Conservation (phyloP, 805 yeast species). For the Starmerella floricola region DNA sequence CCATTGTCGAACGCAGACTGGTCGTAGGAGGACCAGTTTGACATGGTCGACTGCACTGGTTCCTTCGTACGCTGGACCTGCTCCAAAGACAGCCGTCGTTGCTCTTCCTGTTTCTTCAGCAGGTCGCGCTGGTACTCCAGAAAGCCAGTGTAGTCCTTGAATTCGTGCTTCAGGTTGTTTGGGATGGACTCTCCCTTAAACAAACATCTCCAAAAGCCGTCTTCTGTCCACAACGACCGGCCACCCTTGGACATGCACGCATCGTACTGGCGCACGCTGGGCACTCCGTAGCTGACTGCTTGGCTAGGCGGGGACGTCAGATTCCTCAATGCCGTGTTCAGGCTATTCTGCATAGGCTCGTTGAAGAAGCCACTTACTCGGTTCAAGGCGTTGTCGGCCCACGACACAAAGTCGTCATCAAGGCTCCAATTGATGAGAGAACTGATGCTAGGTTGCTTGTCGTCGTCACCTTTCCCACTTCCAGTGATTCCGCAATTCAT, state of each 20-base stretch:
- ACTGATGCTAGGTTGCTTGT: too few species aligned
- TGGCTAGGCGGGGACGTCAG: conserved; percentile 1
- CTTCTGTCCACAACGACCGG: conserved; percentile 64
- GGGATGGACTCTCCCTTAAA: conserved; percentile 30
- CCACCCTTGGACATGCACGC: conserved; percentile 59
- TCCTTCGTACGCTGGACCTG: too few species aligned
- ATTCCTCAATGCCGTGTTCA: conserved; percentile 1
- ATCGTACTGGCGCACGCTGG: conserved; percentile 43
- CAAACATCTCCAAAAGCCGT: conserved; percentile 84
- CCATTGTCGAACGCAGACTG: too few species aligned
- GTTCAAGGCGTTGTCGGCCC: neutral
- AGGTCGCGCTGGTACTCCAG: conserved; percentile 35
- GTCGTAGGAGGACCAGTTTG: too few species aligned
- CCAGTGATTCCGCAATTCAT: too few species aligned
- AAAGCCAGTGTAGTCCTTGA: conserved; percentile 50
- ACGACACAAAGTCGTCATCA: neutral
- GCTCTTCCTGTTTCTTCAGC: conserved; percentile 4
- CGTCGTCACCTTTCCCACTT: too few species aligned
- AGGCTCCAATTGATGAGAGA: neutral
- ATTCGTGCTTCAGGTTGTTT: conserved; percentile 25
- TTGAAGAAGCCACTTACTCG: neutral
- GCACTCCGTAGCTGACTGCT: conserved; percentile 42
- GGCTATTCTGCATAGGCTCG: neutral
- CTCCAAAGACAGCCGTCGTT: neutral
- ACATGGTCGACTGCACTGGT: too few species aligned